These are phyloP conservation scores for Lactarius pseudohatsudake DNA, from an alignment of 768 basidiomycete genomes.

Conservation along the genomic window DNA sequence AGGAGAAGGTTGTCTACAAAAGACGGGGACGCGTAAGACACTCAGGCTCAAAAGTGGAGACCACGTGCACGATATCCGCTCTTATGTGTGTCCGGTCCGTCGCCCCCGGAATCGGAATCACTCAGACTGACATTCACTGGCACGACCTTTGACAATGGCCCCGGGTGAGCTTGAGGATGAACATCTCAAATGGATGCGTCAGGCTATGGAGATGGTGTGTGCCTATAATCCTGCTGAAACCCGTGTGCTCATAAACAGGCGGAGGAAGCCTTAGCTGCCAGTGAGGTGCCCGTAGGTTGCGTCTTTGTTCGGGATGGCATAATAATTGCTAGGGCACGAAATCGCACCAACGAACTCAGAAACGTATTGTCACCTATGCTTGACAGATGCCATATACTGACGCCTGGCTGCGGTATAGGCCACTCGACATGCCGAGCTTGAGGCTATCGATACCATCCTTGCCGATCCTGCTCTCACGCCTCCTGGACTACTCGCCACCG, in stretches of 20 bases:
- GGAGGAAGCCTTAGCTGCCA: conserved; percentile 77
- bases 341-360: conserved; percentile 89
- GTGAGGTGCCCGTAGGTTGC: conserved; percentile 96
- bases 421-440: conserved; percentile 95
- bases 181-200: conserved; percentile 72
- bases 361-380: conserved; percentile 58
- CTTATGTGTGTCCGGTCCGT: too few relatives aligned
- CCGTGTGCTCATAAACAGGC: conserved; percentile 47
- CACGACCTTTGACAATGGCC: conserved; percentile 1
- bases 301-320: conserved; percentile 81
- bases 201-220: conserved; percentile 79
- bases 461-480: conserved; percentile 59
- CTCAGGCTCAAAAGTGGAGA: neutral
- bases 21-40: conserved; percentile 23
- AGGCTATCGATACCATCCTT: conserved; percentile 90
- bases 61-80: conserved; percentile 17
- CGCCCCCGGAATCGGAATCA: too few relatives aligned
- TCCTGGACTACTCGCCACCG: conserved; percentile 31
- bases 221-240: conserved; percentile 6
- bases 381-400: conserved; percentile 12
- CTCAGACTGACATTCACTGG: neutral
- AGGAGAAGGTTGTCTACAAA: neutral
- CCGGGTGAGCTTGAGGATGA: conserved; percentile 12
- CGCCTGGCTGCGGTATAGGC: conserved; percentile 53
- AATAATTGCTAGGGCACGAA: conserved; percentile 84